phyloP scores from a whole-genome alignment of 2,329 filamentous ascomycete species.

The Harringtonia aguacate region DNA sequence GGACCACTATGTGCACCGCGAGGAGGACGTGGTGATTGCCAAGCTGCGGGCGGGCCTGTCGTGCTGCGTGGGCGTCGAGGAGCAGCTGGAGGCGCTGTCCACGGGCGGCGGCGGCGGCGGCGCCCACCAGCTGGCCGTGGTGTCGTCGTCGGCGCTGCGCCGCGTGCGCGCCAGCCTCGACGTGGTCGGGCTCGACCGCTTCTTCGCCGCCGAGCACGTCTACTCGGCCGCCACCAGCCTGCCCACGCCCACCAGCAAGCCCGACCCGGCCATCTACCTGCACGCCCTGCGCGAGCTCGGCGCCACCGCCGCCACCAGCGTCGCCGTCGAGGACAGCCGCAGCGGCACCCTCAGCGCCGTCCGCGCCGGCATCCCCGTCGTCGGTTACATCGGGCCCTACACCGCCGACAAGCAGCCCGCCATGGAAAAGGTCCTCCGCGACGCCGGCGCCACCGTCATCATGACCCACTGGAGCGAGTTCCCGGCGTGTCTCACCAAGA shows the following conservation, averaged over 20 bases:
- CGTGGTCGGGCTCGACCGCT: slow-evolving; percentile 70
- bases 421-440: slow-evolving; percentile 51
- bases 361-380: slow-evolving; percentile 66
- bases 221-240: slow-evolving; percentile 78
- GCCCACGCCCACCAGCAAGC: slow-evolving; percentile 74
- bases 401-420: slow-evolving; percentile 46
- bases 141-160: slow-evolving; percentile 68
- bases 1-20: slow-evolving; percentile 61
- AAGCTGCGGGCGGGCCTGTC: slow-evolving; percentile 60
- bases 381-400: slow-evolving; percentile 81
- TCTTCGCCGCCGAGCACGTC: slow-evolving; percentile 62
- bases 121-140: slow-evolving; percentile 62
- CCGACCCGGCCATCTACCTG: slow-evolving; percentile 80
- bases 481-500: slow-evolving; percentile 31
- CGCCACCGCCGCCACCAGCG: slow-evolving; percentile 57
- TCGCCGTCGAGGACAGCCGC: slow-evolving; percentile 84
- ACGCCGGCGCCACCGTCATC: slow-evolving; percentile 51
- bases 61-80: slow-evolving; percentile 59
- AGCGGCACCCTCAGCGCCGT: slow-evolving; percentile 66
- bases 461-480: slow-evolving; percentile 52
- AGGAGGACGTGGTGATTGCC: slow-evolving; percentile 75
- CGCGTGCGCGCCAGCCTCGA: slow-evolving; percentile 68
- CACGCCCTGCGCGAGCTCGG: slow-evolving; percentile 65
- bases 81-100: slow-evolving; percentile 54
- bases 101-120: slow-evolving; percentile 51